Base-by-base conservation (phyloP, 192 early-diverging fungal species). In the Linnemannia hyalina region DNA sequence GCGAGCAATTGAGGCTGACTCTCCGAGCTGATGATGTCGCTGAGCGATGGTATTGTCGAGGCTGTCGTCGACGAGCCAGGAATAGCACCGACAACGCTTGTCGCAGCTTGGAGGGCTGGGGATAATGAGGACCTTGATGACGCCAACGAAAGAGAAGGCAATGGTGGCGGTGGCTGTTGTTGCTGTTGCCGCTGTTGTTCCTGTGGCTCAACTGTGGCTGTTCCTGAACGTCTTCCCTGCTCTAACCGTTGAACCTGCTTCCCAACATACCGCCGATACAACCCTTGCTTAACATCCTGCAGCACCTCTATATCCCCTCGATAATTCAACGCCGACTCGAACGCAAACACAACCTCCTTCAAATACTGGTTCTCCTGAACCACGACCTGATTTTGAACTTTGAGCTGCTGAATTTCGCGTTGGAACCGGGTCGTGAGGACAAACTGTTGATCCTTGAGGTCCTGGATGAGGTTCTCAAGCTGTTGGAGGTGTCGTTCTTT, bases 401-500 rank as follows among this genome's bases (percentile, higher is more conserved):
- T 88, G 41, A 81, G 69, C 15, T 83, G 42, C 15, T 81, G 35
- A 8, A 85, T 41, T 63, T 91, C 92, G 42, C 75, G 82, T 57
- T 88, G 86, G 72, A 77, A 80, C 35, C 79, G 75, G 18, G 76
- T 70, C 13, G 68, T 55, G 36, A 90, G 81, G 46, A 84, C 83
- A 72, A 92, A 82, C 57, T 90, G 89, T 65, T 89, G 91, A 35
- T 94, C 92, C 23, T 93, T 90, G 44, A 96, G 89, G 40, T 91
- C 91, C 78, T 91, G 83, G 68, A 96, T 94, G 46, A 92, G 90
- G 52, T 90, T 91, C 88, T 97, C 97, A 2, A 97, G 90, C 20
- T 94, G 90, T 52, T 93, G 87, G 32, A 96, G 84, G 76, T 97
- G 94, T 41, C 91, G 89, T 77, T 96, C 93, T 78, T 95, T 96